Conservation (phyloP, 2,329 filamentous ascomycete species). For the Aureobasidium vineae region DNA sequence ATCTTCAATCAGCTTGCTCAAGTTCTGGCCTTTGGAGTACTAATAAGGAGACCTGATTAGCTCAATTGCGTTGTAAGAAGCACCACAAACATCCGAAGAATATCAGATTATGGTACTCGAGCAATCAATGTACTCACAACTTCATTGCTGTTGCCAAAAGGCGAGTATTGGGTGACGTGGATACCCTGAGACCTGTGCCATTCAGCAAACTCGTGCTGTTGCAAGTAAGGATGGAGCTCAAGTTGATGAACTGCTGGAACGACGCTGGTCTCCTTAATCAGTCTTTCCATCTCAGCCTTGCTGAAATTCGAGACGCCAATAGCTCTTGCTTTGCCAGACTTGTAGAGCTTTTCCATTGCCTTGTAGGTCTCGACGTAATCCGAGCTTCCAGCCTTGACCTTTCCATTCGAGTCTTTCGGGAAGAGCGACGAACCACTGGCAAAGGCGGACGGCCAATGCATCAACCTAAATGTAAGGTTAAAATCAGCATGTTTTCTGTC, state of each 20-base stretch:
- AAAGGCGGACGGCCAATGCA: conserved; percentile 63
- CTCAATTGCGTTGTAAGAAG: background rate
- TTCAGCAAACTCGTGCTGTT: conserved; percentile 50
- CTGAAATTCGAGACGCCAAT: conserved; percentile 57
- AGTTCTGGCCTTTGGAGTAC: conserved; percentile 46
- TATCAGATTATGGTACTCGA: no score
- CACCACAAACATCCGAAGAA: background rate
- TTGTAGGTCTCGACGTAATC: conserved; percentile 55
- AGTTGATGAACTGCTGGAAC: conserved; percentile 44
- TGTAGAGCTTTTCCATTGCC: conserved; percentile 41
- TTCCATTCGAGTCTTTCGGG: conserved; percentile 48
- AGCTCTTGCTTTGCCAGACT: conserved; percentile 45
- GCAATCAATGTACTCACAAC: background rate
- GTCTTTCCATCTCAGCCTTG: conserved; percentile 48
- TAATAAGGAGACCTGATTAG: background rate
- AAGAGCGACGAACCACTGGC: conserved; percentile 50
- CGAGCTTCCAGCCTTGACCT: conserved; percentile 44
- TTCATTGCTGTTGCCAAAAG: conserved; percentile 44
- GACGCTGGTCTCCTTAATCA: conserved; percentile 47
- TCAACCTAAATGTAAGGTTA: conserved; percentile 43
- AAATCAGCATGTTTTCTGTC: no score
- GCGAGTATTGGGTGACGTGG: conserved; percentile 56
- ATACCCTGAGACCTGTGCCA: conserved; percentile 53
- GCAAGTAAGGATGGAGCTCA: conserved; percentile 55
- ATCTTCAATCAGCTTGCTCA: conserved; percentile 54